Evolutionary conservation across 2,329 filamentous ascomycete species (phyloP).

Genomic region (Xylariaceae sp.): DNA sequence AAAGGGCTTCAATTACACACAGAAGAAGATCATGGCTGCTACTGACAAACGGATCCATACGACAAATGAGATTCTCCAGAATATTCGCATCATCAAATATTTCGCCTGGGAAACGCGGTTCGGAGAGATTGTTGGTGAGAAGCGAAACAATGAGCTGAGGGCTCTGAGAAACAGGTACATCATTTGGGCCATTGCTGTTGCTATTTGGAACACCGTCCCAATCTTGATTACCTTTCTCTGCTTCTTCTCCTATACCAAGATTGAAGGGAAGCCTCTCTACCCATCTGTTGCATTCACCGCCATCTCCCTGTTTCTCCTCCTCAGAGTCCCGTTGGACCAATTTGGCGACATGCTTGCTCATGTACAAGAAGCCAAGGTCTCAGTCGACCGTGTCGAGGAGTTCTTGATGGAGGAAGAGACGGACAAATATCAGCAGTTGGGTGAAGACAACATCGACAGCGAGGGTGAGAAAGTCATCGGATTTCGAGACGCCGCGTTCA

Average conservation of each 20-base stretch:
- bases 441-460: constrained; percentile 65
- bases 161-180: constrained; percentile 80
- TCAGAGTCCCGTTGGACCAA: constrained; percentile 91
- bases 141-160: constrained; percentile 74
- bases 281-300: constrained; percentile 95
- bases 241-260: constrained; percentile 86
- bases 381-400: constrained; percentile 92
- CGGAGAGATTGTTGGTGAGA: constrained; percentile 81
- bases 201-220: constrained; percentile 94
- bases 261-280: constrained; percentile 85
- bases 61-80: constrained; percentile 95
- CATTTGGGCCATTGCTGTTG: constrained; percentile 87
- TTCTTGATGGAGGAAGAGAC: constrained; percentile 93
- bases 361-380: constrained; percentile 96
- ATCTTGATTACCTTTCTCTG: constrained; percentile 95
- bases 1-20: constrained; percentile 77
- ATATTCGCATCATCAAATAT: constrained; percentile 98
- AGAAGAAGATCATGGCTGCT: constrained; percentile 86
- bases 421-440: constrained; percentile 86
- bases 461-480: constrained; percentile 74
- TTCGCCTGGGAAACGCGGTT: constrained; percentile 98
- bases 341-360: constrained; percentile 98
- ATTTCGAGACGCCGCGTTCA: constrained; percentile 79
- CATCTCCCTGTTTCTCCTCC: constrained; percentile 89
- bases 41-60: constrained; percentile 95